phyloP scores from a whole-genome alignment of 331 rosid genomes.

The Saraca asoca region DNA sequence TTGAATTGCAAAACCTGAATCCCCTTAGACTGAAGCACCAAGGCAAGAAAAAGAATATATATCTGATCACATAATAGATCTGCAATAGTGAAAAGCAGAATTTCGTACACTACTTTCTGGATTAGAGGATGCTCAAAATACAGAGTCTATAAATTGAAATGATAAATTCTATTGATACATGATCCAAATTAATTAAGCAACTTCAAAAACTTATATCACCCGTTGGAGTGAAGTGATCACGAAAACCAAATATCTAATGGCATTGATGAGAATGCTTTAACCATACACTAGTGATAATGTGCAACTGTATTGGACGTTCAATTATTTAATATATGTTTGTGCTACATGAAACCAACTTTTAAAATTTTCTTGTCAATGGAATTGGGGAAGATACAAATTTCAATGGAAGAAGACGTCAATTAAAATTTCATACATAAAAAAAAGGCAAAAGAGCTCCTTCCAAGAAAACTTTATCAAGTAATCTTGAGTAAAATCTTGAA shows the following conservation, averaged over 20 bases:
- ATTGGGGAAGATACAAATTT: constrained; percentile 53
- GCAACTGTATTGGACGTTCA: constrained; percentile 58
- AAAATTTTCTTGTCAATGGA: constrained; percentile 58
- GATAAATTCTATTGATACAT: constrained; percentile 49
- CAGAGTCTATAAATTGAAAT: constrained; percentile 43
- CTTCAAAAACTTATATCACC: constrained; percentile 52
- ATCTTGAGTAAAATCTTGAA: constrained; percentile 57
- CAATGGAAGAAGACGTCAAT: constrained; percentile 42
- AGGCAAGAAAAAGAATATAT: neutral
- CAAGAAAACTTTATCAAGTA: constrained; percentile 49
- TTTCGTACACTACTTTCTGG: constrained; percentile 4
- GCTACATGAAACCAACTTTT: constrained; percentile 60
- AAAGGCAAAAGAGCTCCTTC: constrained; percentile 43
- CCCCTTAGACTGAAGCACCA: neutral
- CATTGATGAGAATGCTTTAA: constrained; percentile 48
- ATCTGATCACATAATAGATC: neutral
- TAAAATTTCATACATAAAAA: constrained; percentile 38
- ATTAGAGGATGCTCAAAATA: constrained; percentile 30
- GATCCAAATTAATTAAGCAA: constrained; percentile 40
- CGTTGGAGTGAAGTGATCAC: constrained; percentile 45
- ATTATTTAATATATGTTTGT: constrained; percentile 70
- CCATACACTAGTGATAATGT: constrained; percentile 48
- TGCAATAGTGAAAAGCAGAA: constrained; percentile 19
- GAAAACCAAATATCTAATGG: constrained; percentile 53
- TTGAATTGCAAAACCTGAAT: too few relatives aligned